These are phyloP conservation scores for Ogataea hybrid DNA, from an alignment of 1,139 yeast genomes.

Conservation along the genomic window DNA sequence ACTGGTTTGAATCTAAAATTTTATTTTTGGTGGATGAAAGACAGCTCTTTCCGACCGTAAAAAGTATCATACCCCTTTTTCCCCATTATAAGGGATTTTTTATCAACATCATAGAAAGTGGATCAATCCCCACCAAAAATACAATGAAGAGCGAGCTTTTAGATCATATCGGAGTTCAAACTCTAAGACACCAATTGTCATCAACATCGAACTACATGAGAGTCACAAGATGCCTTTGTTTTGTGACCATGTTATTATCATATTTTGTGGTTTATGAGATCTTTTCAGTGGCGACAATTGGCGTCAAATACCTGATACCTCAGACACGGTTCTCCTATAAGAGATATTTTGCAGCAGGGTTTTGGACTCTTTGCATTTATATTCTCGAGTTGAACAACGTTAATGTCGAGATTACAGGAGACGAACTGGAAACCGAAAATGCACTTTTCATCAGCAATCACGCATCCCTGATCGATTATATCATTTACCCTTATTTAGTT, in stretches of 20 bases:
- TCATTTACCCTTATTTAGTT: slow-evolving; percentile 47
- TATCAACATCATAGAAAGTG: slow-evolving; percentile 1
- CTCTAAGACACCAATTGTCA: slow-evolving; percentile 14
- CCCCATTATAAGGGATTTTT: slow-evolving; percentile 7
- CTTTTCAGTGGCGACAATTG: slow-evolving; percentile 15
- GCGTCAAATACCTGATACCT: slow-evolving; percentile 22
- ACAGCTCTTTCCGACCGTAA: neutral
- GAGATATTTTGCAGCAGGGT: slow-evolving; percentile 24
- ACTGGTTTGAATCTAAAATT: too few relatives aligned
- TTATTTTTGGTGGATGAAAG: too few relatives aligned
- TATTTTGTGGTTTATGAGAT: slow-evolving; percentile 21
- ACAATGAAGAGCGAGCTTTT: slow-evolving; percentile 24
- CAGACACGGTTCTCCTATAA: slow-evolving; percentile 22
- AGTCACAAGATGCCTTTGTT: slow-evolving; percentile 20
- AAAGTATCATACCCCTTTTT: slow-evolving; percentile 8
- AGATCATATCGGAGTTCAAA: slow-evolving; percentile 26
- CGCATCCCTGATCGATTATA: slow-evolving; percentile 52
- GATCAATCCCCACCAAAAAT: neutral
- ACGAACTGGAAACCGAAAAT: slow-evolving; percentile 42
- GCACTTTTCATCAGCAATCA: slow-evolving; percentile 55
- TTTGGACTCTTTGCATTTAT: slow-evolving; percentile 31
- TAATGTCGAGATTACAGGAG: slow-evolving; percentile 42
- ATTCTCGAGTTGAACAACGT: slow-evolving; percentile 39
- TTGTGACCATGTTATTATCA: slow-evolving; percentile 17
- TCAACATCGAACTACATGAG: slow-evolving; percentile 14